phyloP scores from a whole-genome alignment of 306 rosid genomes.

The Calophaca sinica region DNA sequence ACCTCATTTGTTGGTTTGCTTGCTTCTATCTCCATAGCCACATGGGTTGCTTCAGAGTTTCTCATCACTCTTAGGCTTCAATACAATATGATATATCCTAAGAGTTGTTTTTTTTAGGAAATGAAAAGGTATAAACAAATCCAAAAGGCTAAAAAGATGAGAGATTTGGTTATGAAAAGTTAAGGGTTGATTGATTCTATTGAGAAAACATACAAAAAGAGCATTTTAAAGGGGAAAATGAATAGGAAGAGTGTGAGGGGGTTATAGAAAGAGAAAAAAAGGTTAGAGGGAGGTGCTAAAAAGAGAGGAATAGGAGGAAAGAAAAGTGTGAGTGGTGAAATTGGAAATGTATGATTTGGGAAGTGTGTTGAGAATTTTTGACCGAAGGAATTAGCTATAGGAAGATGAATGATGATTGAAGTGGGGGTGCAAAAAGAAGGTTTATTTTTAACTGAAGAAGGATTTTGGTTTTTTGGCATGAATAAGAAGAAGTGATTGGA shows the following conservation, averaged over 20 bases:
- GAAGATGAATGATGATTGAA: slow-evolving; percentile 22
- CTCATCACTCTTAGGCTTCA: no score
- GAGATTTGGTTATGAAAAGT: slow-evolving; percentile 6
- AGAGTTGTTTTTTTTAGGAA: neutral
- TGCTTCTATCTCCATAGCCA: slow-evolving; percentile 74
- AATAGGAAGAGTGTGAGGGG: slow-evolving; percentile 23
- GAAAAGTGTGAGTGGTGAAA: slow-evolving; percentile 65
- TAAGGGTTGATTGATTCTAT: neutral
- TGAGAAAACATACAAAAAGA: neutral
- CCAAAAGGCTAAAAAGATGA: slow-evolving; percentile 10
- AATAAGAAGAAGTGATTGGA: slow-evolving; percentile 43
- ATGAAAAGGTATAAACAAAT: neutral
- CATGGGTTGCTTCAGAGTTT: neutral
- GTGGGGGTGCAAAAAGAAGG: slow-evolving; percentile 57
- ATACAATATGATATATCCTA: no score
- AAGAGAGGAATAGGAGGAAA: slow-evolving; percentile 16
- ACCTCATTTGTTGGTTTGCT: slow-evolving; percentile 55
- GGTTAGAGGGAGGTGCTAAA: neutral
- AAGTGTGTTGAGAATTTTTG: slow-evolving; percentile 57
- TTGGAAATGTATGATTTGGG: slow-evolving; percentile 51
- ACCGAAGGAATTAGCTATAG: slow-evolving; percentile 42
- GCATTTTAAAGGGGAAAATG: neutral
- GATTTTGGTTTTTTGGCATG: slow-evolving; percentile 41
- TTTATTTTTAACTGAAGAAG: neutral
- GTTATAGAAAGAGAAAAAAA: neutral